phyloP scores from a whole-genome alignment of 163 green algal species.

The Trebouxiophyceae sp. region DNA sequence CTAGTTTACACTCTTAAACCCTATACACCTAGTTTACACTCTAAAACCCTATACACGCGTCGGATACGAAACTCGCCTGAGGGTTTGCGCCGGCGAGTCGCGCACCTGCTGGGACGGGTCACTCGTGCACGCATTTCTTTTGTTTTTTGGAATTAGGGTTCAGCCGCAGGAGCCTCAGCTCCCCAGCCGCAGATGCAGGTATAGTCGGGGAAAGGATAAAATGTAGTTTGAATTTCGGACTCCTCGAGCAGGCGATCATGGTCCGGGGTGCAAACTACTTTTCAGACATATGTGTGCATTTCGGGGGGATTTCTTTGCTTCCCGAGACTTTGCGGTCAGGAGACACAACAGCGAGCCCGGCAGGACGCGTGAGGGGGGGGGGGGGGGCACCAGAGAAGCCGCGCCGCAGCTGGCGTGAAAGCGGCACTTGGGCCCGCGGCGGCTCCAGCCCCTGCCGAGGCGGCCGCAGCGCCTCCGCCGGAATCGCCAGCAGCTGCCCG shows the following conservation, averaged over 20 bases:
- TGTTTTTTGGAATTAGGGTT: no score
- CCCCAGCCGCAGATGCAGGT: no score
- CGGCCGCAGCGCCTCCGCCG: constrained; percentile 10
- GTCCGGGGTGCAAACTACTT: no score
- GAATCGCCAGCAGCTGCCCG: constrained; percentile 27
- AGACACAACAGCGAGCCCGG: not conserved
- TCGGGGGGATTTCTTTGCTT: not conserved
- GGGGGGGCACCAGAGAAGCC: constrained; percentile 13
- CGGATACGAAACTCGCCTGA: no score
- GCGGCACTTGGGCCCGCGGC: not conserved
- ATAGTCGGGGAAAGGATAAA: not conserved
- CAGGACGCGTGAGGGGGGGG: not conserved
- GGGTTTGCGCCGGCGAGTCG: no score
- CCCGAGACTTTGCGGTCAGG: no score
- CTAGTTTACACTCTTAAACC: no score
- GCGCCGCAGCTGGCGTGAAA: constrained; percentile 26
- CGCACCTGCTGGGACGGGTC: no score
- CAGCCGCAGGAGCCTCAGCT: no score
- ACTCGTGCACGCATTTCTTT: no score
- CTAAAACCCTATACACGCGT: not conserved
- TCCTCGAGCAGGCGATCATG: not conserved
- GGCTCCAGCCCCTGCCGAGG: not conserved
- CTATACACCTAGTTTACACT: not conserved
- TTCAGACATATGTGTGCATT: not conserved
- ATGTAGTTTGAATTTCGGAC: not conserved